Conservation (phyloP, 2,329 filamentous ascomycete species). For the Talaromyces sp. region DNA sequence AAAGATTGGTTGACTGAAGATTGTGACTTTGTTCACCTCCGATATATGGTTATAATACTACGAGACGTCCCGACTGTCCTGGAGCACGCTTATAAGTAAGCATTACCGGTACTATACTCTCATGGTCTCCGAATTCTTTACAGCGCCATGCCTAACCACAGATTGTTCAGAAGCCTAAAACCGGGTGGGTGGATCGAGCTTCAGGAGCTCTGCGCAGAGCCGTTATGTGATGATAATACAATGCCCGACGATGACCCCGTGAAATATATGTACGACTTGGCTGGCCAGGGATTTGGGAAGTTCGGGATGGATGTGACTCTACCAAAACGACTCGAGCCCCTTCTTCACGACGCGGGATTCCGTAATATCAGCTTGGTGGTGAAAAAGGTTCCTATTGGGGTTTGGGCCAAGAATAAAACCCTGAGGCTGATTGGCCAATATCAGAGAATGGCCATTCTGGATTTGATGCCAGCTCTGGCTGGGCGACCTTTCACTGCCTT, state of each 20-base stretch:
- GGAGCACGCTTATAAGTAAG: constrained; percentile 4
- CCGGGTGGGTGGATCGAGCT: constrained; percentile 12
- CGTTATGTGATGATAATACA: constrained; percentile 34
- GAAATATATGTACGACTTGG: constrained; percentile 20
- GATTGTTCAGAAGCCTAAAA: constrained; percentile 6
- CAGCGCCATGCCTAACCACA: neutral
- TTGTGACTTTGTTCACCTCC: constrained; percentile 11
- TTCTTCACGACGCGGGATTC: constrained; percentile 2
- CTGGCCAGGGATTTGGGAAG: constrained; percentile 5
- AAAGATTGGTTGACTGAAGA: constrained; percentile 8
- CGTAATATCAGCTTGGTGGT: constrained; percentile 2
- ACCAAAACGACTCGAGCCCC: neutral
- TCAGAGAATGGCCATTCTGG: constrained; percentile 11
- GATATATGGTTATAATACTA: constrained; percentile 13
- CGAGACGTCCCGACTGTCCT: constrained; percentile 7
- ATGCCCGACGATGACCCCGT: constrained; percentile 34
- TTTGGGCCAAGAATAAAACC: constrained; percentile 12
- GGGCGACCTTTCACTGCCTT: constrained; percentile 5
- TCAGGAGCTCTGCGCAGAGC: constrained; percentile 4
- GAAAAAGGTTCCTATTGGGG: constrained; percentile 11
- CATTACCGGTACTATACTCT: neutral
- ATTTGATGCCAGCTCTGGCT: constrained; percentile 7
- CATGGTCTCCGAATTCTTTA: too few relatives aligned
- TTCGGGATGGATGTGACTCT: constrained; percentile 12
- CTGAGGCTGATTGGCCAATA: constrained; percentile 7